These are phyloP conservation scores for Salix exigua DNA, from an alignment of 345 rosid genomes.

Conservation along the genomic window DNA sequence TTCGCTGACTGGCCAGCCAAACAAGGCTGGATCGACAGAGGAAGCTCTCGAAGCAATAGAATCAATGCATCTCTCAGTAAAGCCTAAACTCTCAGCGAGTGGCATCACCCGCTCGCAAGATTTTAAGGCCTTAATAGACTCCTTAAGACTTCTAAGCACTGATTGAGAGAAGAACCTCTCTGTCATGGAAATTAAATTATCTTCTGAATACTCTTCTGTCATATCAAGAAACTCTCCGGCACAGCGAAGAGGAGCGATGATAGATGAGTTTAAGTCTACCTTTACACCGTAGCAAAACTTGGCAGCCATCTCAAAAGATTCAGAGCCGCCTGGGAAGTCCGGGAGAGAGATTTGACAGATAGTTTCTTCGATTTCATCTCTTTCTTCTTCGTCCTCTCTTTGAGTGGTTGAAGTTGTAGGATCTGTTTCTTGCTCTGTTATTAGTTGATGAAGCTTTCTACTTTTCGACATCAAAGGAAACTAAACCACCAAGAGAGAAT, in stretches of 20 bases:
- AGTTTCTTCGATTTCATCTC: constrained; percentile 25
- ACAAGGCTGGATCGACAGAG: constrained; percentile 59
- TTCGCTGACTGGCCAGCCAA: constrained; percentile 91
- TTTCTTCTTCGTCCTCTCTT: constrained; percentile 21
- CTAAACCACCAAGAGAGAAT: constrained; percentile 33
- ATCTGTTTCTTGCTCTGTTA: constrained; percentile 66
- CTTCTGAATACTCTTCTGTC: constrained; percentile 80
- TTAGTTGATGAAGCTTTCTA: constrained; percentile 63
- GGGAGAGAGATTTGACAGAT: constrained; percentile 49
- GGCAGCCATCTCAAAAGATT: constrained; percentile 76
- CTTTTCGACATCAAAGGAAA: constrained; percentile 94
- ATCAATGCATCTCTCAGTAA: constrained; percentile 61
- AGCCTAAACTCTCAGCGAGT: constrained; percentile 52
- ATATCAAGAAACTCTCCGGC: constrained; percentile 85
- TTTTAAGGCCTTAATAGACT: constrained; percentile 68
- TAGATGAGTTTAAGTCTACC: constrained; percentile 62
- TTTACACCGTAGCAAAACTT: constrained; percentile 96
- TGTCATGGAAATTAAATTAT: constrained; percentile 65
- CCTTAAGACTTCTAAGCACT: constrained; percentile 63
- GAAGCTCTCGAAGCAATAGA: constrained; percentile 64
- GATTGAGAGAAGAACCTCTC: constrained; percentile 64
- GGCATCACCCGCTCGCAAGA: constrained; percentile 62
- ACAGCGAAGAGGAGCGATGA: constrained; percentile 75
- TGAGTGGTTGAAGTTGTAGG: constrained; percentile 5
- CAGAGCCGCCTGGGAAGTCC: constrained; percentile 89